Evolutionary conservation across 73 alveolate genomes (phyloP).

Genomic region (Tetrahymena thermophila): DNA sequence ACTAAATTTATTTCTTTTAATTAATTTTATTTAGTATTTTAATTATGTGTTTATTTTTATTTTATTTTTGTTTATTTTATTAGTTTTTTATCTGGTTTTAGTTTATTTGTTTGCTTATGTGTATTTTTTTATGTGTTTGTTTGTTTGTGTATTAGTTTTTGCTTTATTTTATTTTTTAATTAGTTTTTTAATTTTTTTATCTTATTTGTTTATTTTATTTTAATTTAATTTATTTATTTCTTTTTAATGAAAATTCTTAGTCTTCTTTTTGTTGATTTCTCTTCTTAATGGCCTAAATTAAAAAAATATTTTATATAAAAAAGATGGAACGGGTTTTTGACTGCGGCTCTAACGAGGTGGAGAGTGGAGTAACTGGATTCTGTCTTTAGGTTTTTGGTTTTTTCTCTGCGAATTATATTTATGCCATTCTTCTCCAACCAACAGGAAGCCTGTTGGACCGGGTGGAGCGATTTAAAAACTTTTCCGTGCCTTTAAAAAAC

Average conservation of each 20-base stretch:
- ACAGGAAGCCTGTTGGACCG: constrained; percentile 4
- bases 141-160: background rate
- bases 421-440: constrained; percentile 4
- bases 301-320: background rate
- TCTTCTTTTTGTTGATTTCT: background rate
- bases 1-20: background rate
- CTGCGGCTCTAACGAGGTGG: background rate
- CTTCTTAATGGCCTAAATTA: background rate
- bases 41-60: background rate
- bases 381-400: background rate
- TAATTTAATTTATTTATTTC: background rate
- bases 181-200: background rate
- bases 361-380: background rate
- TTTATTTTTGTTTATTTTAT: background rate
- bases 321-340: constrained; percentile 1
- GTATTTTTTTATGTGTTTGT: background rate
- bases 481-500: background rate
- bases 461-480: constrained; percentile 3
- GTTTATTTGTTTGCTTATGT: background rate
- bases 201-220: background rate
- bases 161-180: background rate
- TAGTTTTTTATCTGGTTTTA: background rate
- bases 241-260: background rate
- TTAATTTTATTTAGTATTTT: background rate
- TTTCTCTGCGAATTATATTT: background rate